A percentile compares a stretch with the other conserved stretches of the same genome.
Evolutionary conservation across 2,329 filamentous ascomycete genomes (phyloP).

Genomic region (Westerdykella sp.): DNA sequence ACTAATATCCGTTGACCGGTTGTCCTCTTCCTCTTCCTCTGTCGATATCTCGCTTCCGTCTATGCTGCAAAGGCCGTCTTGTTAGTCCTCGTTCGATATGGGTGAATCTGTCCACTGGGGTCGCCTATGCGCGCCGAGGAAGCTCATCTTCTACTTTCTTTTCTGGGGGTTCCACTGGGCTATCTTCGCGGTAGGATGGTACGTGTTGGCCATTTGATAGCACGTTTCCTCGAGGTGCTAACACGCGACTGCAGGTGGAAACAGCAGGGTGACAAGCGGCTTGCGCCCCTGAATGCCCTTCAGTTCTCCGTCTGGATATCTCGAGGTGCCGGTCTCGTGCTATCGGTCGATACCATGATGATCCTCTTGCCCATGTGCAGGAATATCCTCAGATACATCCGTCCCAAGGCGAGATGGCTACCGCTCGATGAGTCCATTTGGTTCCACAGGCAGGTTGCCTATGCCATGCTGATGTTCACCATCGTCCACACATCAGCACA

Average conservation of each 20-base stretch:
- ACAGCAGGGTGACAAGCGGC: conserved; percentile 60
- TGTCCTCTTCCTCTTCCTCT: conserved; percentile 12
- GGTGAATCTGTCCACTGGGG: conserved; percentile 5
- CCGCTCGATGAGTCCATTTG: conserved; percentile 95
- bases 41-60: conserved; percentile 4
- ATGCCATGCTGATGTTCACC: conserved; percentile 77
- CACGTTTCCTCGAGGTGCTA: conserved; percentile 1
- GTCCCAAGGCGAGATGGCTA: conserved; percentile 80
- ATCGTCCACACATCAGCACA: conserved; percentile 71
- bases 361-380: conserved; percentile 94
- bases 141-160: conserved; percentile 71
- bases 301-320: conserved; percentile 93
- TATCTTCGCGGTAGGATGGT: conserved; percentile 84
- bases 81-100: conserved; percentile 7
- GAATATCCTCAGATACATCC: conserved; percentile 74
- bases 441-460: conserved; percentile 94
- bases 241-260: conserved; percentile 59
- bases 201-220: conserved; percentile 35
- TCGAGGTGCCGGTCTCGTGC: conserved; percentile 79
- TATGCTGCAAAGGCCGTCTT: conserved; percentile 7
- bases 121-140: conserved; percentile 56
- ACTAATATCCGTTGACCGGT: conserved; percentile 33
- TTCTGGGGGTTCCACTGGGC: conserved; percentile 76
- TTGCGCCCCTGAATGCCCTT: conserved; percentile 74
- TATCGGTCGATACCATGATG: conserved; percentile 77